phyloP scores from a whole-genome alignment of 495 filamentous ascomycete genomes.

The Aspergillus affinis region DNA sequence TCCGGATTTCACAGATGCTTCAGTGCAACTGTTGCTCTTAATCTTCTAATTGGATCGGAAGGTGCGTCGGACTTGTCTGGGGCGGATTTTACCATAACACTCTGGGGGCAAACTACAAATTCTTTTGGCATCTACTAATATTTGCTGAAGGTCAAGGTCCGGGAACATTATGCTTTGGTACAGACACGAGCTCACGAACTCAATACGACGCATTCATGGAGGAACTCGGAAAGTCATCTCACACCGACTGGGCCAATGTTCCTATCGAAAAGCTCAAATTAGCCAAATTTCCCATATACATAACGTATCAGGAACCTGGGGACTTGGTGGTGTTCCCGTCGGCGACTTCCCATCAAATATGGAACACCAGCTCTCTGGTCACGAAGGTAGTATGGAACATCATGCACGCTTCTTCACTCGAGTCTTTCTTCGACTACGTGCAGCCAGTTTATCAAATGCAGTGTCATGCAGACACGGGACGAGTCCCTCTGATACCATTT shows the following conservation, averaged over 20 bases:
- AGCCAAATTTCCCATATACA: slow-evolving; percentile 25
- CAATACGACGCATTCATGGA: slow-evolving; percentile 25
- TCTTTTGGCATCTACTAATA: slow-evolving; percentile 1
- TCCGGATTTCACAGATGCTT: slow-evolving; percentile 28
- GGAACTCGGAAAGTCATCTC: slow-evolving; percentile 19
- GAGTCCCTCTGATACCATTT: slow-evolving; percentile 21
- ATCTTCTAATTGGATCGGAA: slow-evolving; percentile 22
- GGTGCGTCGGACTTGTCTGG: slow-evolving; percentile 8
- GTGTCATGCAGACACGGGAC: slow-evolving; percentile 23
- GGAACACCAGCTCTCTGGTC: slow-evolving; percentile 22
- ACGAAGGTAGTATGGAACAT: slow-evolving; percentile 28
- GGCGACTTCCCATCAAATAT: slow-evolving; percentile 25
- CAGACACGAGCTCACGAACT: slow-evolving; percentile 17
- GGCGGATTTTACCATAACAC: background rate
- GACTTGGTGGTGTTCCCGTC: slow-evolving; percentile 27
- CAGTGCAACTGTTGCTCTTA: slow-evolving; percentile 24
- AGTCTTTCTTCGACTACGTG: slow-evolving; percentile 21
- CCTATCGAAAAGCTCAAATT: slow-evolving; percentile 12
- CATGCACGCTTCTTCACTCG: slow-evolving; percentile 20
- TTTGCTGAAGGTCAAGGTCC: slow-evolving; percentile 7
- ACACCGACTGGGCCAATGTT: slow-evolving; percentile 26
- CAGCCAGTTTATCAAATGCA: slow-evolving; percentile 22
- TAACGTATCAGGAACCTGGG: slow-evolving; percentile 21
- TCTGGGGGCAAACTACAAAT: background rate
- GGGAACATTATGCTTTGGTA: slow-evolving; percentile 26